Evolutionary conservation across 2,329 filamentous ascomycete species (phyloP).

Genomic region (Nothomitra cinnamomea): DNA sequence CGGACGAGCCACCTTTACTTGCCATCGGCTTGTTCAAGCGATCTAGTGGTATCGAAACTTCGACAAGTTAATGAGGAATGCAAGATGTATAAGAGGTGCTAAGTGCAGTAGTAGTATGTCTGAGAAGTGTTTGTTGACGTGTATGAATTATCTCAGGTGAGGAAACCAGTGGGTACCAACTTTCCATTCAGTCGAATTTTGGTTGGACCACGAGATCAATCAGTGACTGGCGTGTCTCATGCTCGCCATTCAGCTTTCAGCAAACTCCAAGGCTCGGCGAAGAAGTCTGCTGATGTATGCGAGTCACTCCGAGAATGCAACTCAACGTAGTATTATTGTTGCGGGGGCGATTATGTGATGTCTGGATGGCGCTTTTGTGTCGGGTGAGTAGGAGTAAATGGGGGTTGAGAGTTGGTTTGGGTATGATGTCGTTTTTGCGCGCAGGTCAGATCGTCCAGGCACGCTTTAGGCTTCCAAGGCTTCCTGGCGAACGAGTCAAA

Average conservation of each 20-base stretch:
- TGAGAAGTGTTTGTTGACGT: not conserved
- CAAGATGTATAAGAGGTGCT: not conserved
- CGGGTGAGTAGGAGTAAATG: no score
- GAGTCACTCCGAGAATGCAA: no score
- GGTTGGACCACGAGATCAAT: constrained; percentile 2
- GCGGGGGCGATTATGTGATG: no score
- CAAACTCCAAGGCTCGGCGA: not conserved
- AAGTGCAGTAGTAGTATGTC: not conserved
- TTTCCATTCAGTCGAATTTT: not conserved
- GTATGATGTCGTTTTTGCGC: no score
- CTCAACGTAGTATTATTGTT: no score
- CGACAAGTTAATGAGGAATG: not conserved
- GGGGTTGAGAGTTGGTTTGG: no score
- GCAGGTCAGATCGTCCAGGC: no score
- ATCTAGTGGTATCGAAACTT: not conserved
- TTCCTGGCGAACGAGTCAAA: no score
- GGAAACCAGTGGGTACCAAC: not conserved
- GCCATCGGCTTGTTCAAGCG: not conserved
- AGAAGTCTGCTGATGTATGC: not conserved
- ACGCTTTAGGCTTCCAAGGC: no score
- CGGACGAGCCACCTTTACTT: not conserved
- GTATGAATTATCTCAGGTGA: not conserved
- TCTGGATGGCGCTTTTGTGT: no score
- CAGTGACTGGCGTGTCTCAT: not conserved
- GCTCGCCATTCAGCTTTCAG: not conserved